Conservation (phyloP, 1,284 basidiomycete species). For the Apiotrichum siamense region DNA sequence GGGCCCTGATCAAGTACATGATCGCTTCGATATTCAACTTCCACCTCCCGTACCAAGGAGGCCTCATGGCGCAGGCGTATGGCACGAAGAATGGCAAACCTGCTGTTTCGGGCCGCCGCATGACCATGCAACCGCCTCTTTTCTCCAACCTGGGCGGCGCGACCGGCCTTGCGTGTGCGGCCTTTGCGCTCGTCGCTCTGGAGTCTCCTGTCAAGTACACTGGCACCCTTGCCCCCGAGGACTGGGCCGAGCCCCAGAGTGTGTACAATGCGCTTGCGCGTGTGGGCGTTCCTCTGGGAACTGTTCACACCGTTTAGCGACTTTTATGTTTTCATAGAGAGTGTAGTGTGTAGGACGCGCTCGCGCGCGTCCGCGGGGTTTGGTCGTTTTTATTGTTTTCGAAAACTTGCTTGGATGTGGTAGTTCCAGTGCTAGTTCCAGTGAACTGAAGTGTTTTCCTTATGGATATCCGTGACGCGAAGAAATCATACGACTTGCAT, state of each 20-base stretch:
- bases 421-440: too few species aligned
- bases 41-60: not conserved
- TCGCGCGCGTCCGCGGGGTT: too few species aligned
- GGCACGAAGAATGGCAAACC: not conserved
- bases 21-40: not conserved
- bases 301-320: not conserved
- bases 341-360: too few species aligned
- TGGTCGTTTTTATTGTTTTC: too few species aligned
- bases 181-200: not conserved
- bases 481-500: too few species aligned
- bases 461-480: too few species aligned
- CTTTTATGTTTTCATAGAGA: too few species aligned
- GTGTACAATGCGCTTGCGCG: not conserved
- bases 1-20: not conserved
- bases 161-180: not conserved
- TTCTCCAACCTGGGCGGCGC: not conserved
- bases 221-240: not conserved
- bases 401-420: too few species aligned
- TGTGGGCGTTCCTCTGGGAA: not conserved
- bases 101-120: not conserved
- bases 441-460: too few species aligned
- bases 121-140: not conserved
- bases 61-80: not conserved
- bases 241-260: not conserved
- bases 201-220: not conserved